Percentiles rank a stretch among this genome's conserved stretches.
Conservation (phyloP, 495 filamentous ascomycete species). For the Penicillium lividum region DNA sequence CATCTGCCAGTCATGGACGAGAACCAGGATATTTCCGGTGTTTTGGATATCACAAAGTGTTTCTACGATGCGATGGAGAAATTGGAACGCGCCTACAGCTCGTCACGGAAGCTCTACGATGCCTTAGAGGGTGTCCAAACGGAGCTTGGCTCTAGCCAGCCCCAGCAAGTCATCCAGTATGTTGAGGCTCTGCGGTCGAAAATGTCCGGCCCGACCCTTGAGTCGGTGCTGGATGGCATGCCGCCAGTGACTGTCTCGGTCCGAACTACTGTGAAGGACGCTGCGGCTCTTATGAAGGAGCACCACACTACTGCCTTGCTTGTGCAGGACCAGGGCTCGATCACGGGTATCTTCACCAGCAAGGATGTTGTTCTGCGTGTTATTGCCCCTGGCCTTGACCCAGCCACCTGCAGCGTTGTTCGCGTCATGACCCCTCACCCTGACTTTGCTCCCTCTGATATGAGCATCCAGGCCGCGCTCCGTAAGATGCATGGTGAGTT, state of each 20-base stretch:
- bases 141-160: slow-evolving; percentile 92
- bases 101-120: slow-evolving; percentile 94
- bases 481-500: slow-evolving; percentile 92
- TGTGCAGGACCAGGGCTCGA: slow-evolving; percentile 94
- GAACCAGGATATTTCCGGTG: slow-evolving; percentile 98
- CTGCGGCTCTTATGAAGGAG: slow-evolving; percentile 93
- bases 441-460: slow-evolving; percentile 96
- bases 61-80: slow-evolving; percentile 99
- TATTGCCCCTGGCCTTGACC: slow-evolving; percentile 94
- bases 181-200: slow-evolving; percentile 92
- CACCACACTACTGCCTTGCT: slow-evolving; percentile 95
- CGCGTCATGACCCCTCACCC: slow-evolving; percentile 99
- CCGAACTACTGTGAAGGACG: slow-evolving; percentile 92
- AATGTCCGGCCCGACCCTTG: slow-evolving; percentile 97
- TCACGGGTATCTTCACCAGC: slow-evolving; percentile 99
- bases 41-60: slow-evolving; percentile 98
- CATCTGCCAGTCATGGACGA: slow-evolving; percentile 99
- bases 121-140: slow-evolving; percentile 98
- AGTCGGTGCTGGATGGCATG: slow-evolving; percentile 87
- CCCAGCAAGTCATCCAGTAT: slow-evolving; percentile 98
- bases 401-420: slow-evolving; percentile 92
- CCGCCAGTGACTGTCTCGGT: slow-evolving; percentile 95
- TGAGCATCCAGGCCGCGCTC: slow-evolving; percentile 97
- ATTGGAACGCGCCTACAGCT: slow-evolving; percentile 92
- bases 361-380: slow-evolving; percentile 98